Evolutionary conservation across 2,329 filamentous ascomycete species (phyloP), one percentile per base, ranked within the genome.

Genomic region (Chlorencoelia australis): DNA sequence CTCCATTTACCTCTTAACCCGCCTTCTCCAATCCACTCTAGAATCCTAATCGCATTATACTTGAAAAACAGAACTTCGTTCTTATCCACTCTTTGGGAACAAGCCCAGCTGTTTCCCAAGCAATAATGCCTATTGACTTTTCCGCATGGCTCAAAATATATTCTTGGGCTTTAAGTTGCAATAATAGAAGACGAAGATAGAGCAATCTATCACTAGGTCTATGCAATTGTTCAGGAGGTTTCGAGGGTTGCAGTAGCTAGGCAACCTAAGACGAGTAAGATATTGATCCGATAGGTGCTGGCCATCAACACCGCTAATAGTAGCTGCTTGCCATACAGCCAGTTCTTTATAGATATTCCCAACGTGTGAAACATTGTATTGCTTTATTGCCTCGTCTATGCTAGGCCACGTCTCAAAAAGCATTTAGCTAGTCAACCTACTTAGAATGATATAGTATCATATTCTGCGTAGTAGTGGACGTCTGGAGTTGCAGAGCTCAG

Each of bases 291-390:
- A 42, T 17, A 42, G 22, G 31, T 39, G 11, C 13, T 25, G 28
- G 19, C 40, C 35, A 35, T 39, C 32, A 16, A 42, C 40, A 13
- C 24, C 32, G 21, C 30, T 16, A 26, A 42, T 33, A 33, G 9
- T 25, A 25, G 35, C 28, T 10, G 22, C 25, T 18, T 42, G 11
- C 28, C 32, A 42, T 29, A 19, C 18, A 4, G 24, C 14, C 2
- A 42, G 33, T 16, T 39, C 27, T 29, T 39, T 28, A 29, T 29
- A 39, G 16, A 35, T 27, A 33, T 30, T 37, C 19, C 28, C 22
- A 42, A 42, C 33, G 36, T 19, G 21, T 22, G 22, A 42, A 39
- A 42, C 36, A 30, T 39, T 39, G 25, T 37, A n/a, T 41, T 36
- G 29, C 25, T 41, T 41, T 22, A 28, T 33, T 18, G 17, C 33